Conservation (phyloP, 2,329 filamentous ascomycete genomes). For the Amauroascus niger region DNA sequence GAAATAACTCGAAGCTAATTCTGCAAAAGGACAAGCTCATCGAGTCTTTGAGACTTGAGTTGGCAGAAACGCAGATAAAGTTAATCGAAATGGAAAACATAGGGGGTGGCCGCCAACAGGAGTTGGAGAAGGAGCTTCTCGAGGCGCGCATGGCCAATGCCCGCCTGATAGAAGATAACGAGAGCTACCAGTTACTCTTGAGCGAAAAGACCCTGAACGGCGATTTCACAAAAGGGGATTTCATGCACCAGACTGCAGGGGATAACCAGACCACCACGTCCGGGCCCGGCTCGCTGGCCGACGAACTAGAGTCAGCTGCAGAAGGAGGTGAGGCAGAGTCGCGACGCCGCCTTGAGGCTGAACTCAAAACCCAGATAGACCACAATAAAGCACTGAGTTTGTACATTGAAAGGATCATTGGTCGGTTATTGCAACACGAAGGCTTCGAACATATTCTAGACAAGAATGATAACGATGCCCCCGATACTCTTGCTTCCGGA, state of each 20-base stretch:
- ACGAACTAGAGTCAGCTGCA: slow-evolving; percentile 69
- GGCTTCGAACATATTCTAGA: slow-evolving; percentile 92
- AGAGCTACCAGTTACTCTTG: slow-evolving; percentile 90
- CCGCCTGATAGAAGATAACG: slow-evolving; percentile 93
- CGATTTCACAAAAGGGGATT: slow-evolving; percentile 74
- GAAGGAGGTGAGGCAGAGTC: slow-evolving; percentile 53
- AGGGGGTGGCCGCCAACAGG: slow-evolving; percentile 74
- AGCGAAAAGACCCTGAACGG: slow-evolving; percentile 93
- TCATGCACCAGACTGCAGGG: slow-evolving; percentile 50
- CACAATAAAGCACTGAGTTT: slow-evolving; percentile 94
- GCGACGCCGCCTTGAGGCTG: slow-evolving; percentile 59
- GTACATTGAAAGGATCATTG: slow-evolving; percentile 99
- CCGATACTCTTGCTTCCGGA: slow-evolving; percentile 20
- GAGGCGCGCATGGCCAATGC: slow-evolving; percentile 94
- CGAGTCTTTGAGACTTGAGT: slow-evolving; percentile 78
- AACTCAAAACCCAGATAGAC: slow-evolving; percentile 72
- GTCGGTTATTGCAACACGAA: slow-evolving; percentile 82
- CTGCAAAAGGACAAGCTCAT: slow-evolving; percentile 96
- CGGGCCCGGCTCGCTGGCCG: slow-evolving; percentile 57
- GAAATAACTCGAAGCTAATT: slow-evolving; percentile 79
- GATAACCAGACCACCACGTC: slow-evolving; percentile 30
- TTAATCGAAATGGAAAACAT: slow-evolving; percentile 88
- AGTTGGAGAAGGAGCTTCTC: slow-evolving; percentile 82
- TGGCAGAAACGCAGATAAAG: slow-evolving; percentile 93
- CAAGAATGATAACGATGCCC: slow-evolving; percentile 52